phyloP scores from a whole-genome alignment of 1,139 yeast species.

The Pichiaceae sp. region DNA sequence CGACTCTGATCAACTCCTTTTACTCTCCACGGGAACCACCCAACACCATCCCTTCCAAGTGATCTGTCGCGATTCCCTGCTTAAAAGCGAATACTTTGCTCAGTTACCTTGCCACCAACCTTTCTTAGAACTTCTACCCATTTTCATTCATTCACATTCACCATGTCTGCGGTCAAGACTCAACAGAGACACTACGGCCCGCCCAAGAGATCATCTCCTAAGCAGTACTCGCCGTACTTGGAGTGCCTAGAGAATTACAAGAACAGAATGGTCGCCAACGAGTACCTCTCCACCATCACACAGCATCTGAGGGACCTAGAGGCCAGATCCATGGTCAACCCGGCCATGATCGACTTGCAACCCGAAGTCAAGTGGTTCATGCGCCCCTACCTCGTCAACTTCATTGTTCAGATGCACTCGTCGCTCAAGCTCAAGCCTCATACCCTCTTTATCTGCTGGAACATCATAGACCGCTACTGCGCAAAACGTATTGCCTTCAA shows the following conservation, averaged over 20 bases:
- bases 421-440: constrained; percentile 70
- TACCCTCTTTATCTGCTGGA: constrained; percentile 72
- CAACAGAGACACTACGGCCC: constrained; percentile 29
- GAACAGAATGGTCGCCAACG: constrained; percentile 33
- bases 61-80: no score
- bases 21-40: no score
- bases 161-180: background rate
- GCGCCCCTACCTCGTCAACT: constrained; percentile 84
- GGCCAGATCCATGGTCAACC: constrained; percentile 29
- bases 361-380: constrained; percentile 91
- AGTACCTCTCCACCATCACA: constrained; percentile 27
- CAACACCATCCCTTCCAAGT: no score
- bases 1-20: no score
- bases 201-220: constrained; percentile 31
- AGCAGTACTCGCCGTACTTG: constrained; percentile 33
- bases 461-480: constrained; percentile 83
- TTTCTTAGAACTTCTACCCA: no score
- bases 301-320: constrained; percentile 25
- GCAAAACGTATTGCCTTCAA: constrained; percentile 87
- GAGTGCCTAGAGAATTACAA: constrained; percentile 41
- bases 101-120: no score
- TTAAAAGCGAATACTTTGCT: no score
- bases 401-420: constrained; percentile 72
- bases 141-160: background rate
- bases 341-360: constrained; percentile 76